Evolutionary conservation across 441 rosid species (phyloP).

Genomic region (Adansonia grandidieri): DNA sequence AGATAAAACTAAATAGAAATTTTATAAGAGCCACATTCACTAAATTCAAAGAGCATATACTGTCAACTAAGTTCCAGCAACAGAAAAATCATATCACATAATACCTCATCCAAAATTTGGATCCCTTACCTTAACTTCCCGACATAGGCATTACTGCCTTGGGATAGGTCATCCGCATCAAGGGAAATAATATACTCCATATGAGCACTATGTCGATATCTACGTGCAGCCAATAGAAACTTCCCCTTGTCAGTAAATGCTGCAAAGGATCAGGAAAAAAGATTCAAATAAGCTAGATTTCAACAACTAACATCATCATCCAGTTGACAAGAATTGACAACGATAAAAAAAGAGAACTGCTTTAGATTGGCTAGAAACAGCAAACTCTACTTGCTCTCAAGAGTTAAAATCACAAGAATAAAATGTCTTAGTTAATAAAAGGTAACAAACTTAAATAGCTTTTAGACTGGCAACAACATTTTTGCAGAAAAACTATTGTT

Average conservation of each 20-base stretch:
- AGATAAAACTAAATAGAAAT: not conserved
- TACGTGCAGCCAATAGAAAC: conserved; percentile 93
- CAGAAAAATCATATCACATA: not conserved
- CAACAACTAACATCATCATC: not conserved
- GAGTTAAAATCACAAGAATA: not conserved
- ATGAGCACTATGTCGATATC: conserved; percentile 78
- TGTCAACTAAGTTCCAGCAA: not conserved
- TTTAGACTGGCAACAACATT: too few species aligned
- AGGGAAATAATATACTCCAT: conserved; percentile 85
- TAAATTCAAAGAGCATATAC: not conserved
- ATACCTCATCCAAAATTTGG: not conserved
- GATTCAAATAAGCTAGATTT: not conserved
- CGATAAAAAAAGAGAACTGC: not conserved
- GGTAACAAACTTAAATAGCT: too few species aligned
- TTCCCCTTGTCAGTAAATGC: conserved; percentile 81
- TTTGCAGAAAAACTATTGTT: too few species aligned
- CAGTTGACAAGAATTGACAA: not conserved
- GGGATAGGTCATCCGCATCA: conserved; percentile 79
- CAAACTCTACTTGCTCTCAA: not conserved
- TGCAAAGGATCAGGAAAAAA: conserved; percentile 32
- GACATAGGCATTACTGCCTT: conserved; percentile 89
- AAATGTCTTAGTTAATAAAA: too few species aligned
- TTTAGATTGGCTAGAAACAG: not conserved
- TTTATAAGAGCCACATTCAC: not conserved
- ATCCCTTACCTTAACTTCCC: conserved; percentile 78